Evolutionary conservation across 768 basidiomycete genomes (phyloP).

Genomic region (Boletus sp.): DNA sequence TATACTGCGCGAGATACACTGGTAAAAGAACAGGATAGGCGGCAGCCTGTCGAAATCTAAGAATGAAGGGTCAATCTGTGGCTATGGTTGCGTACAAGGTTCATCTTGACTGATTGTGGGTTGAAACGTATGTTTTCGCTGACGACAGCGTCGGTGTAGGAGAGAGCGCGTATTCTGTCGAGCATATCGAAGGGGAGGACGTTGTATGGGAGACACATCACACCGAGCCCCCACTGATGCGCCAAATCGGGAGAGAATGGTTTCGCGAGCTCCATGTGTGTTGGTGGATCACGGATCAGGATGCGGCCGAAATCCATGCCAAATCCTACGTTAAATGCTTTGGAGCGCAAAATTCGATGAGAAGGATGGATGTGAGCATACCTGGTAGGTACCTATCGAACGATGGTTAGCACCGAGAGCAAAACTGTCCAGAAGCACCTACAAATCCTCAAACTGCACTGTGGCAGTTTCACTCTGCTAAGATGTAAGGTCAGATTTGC

Average conservation of each 20-base stretch:
- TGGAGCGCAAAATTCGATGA: neutral
- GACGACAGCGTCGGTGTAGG: slow-evolving; percentile 36
- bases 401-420: slow-evolving; percentile 12
- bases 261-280: slow-evolving; percentile 30
- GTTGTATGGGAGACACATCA: slow-evolving; percentile 57
- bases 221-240: slow-evolving; percentile 47
- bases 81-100: slow-evolving; percentile 39
- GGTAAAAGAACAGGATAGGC: slow-evolving; percentile 67
- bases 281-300: slow-evolving; percentile 34
- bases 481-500: slow-evolving; percentile 1
- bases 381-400: slow-evolving; percentile 30
- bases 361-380: slow-evolving; percentile 6
- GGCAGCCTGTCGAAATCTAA: slow-evolving; percentile 41
- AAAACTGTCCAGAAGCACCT: slow-evolving; percentile 28
- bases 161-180: slow-evolving; percentile 35
- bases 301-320: slow-evolving; percentile 41
- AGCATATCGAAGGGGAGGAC: slow-evolving; percentile 52
- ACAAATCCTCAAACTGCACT: slow-evolving; percentile 46
- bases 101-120: slow-evolving; percentile 43
- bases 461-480: slow-evolving; percentile 33
- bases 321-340: slow-evolving; percentile 13
- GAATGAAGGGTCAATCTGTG: neutral
- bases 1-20: slow-evolving; percentile 57
- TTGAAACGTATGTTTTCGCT: slow-evolving; percentile 40
- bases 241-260: slow-evolving; percentile 49